Conservation (phyloP, 2,329 filamentous ascomycete genomes). For the Sarocladium kiliense region DNA sequence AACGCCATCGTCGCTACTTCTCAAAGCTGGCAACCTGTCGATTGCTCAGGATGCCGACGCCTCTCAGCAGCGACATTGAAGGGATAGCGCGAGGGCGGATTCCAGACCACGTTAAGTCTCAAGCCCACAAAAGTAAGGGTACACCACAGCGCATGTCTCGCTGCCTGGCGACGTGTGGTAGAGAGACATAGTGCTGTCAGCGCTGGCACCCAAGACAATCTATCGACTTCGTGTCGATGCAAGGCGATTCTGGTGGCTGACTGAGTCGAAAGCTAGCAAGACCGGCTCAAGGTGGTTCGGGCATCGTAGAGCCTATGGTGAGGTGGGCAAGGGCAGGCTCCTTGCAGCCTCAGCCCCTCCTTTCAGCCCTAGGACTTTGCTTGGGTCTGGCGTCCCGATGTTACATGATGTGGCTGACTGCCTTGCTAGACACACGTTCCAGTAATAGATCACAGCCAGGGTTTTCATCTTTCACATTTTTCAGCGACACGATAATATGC, state of each 20-base stretch:
- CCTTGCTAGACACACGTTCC: neutral
- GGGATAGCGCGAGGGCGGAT: conserved; percentile 5
- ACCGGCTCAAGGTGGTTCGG: too few relatives aligned
- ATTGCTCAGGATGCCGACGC: neutral
- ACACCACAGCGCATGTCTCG: neutral
- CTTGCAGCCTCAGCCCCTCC: conserved; percentile 2
- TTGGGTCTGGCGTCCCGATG: neutral
- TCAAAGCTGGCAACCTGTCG: neutral
- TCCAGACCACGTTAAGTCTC: conserved; percentile 3
- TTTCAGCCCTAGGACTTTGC: conserved; percentile 8
- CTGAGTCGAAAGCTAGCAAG: neutral
- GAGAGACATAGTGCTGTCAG: neutral
- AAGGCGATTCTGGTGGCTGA: conserved; percentile 2
- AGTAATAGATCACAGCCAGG: neutral
- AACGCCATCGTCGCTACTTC: neutral
- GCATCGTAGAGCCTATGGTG: neutral
- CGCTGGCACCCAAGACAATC: neutral
- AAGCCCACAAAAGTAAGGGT: neutral
- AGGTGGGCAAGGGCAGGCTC: neutral
- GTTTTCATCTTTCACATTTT: neutral
- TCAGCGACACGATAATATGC: neutral
- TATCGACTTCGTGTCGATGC: conserved; percentile 7
- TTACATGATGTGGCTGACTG: neutral
- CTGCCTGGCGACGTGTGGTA: neutral
- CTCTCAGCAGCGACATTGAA: conserved; percentile 2